These are phyloP conservation scores for Herpetomonas tarakana DNA, from an alignment of 208 protist genomes.

Conservation along the genomic window DNA sequence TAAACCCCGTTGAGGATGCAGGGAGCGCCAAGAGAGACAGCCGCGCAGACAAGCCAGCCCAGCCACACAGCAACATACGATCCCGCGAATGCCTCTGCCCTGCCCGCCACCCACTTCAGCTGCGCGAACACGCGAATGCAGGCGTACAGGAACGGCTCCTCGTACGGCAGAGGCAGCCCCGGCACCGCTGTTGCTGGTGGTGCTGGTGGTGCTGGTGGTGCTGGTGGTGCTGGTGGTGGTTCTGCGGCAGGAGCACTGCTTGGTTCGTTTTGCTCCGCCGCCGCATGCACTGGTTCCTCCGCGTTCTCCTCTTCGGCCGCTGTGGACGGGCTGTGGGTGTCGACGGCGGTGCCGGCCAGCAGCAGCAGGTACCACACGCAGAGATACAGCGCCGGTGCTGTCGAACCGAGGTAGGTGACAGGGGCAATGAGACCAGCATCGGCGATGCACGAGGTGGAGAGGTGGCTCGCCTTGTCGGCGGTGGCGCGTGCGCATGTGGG, in stretches of 20 bases:
- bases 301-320: background rate
- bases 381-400: background rate
- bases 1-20: background rate
- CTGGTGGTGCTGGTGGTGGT: too few species aligned
- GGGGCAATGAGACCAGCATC: background rate
- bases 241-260: too few species aligned
- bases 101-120: background rate
- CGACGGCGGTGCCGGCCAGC: background rate
- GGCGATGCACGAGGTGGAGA: background rate
- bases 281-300: background rate
- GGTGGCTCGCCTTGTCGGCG: background rate
- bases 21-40: background rate
- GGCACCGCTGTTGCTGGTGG: background rate
- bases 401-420: background rate
- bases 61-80: background rate
- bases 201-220: too few species aligned
- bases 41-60: background rate
- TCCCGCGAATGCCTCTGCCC: background rate
- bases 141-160: background rate
- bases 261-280: background rate
- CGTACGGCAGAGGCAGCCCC: background rate
- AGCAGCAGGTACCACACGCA: conserved; percentile 1
- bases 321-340: background rate
- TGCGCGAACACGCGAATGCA: background rate
- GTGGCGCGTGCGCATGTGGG: background rate